Base-by-base conservation (phyloP, 2,329 filamentous ascomycete species). In the Sclerotinia borealis region DNA sequence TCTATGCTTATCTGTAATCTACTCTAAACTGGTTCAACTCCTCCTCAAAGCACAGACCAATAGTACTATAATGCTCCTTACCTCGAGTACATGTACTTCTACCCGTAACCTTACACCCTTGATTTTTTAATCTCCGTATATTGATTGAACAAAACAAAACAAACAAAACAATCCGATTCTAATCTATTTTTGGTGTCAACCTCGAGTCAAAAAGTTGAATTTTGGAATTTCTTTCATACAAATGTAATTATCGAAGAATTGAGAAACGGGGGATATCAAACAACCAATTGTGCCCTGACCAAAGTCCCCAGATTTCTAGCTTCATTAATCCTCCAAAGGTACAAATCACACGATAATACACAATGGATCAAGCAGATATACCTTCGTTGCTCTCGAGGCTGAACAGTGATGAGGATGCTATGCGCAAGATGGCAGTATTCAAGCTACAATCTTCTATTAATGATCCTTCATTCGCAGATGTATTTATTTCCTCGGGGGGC, bases 401-500 rank as follows among this genome's bases (percentile, higher is more conserved):
- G 66, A 80, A 83, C 47, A 87, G 85, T 77, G 84, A 88, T 70
- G 85, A 96, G 78, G 95, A 99, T 81, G 93, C 91, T 63, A 88
- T 91, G 70, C 91, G 93, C 73, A 99, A 99, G 78, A 97, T 98
- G 91, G 95, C 95, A 65, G 95, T 96, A 66, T 99, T 99, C 84
- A 97, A 97, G 79, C 86, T 99, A 68, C 95, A 99, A 78, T 89
- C 85, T 68, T 92, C 91, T 67, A 96, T 99, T 77, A 93, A 93
- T 75, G 95, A 99, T 77, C 93, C 93, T 31, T 90, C 92, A 58
- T 98, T 98, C 76, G 95, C 95, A 72, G 95, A 98, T 76, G 87
- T 96, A 71, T 99, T 99, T 79, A 96, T 98, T 66, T 87, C 89
- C 59, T 90, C 92, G 56, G 92, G 92, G 63, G 95, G 95, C 4